These are phyloP conservation scores for Geoglossum cookeanum DNA, from an alignment of 2,329 filamentous ascomycete genomes.

Conservation along the genomic window DNA sequence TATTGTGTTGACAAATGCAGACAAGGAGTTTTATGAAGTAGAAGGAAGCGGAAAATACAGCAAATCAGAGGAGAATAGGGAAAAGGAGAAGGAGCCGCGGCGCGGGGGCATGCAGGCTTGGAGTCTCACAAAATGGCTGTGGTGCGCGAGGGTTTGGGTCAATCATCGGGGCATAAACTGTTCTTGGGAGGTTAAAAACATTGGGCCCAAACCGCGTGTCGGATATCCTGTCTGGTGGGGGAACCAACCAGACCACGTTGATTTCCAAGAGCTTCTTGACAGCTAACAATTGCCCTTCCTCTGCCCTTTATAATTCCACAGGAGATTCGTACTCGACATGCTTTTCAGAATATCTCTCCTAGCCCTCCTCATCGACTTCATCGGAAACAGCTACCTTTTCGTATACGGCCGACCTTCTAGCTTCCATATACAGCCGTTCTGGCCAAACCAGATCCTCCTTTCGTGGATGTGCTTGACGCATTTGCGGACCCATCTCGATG, in stretches of 20 bases:
- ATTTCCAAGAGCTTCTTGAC: background rate
- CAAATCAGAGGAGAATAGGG: background rate
- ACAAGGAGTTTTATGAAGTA: background rate
- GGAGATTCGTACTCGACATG: background rate
- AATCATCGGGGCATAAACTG: background rate
- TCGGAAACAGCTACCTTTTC: background rate
- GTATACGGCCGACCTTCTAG: background rate
- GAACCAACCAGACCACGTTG: background rate
- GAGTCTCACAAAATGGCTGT: background rate
- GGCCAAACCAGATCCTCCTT: background rate
- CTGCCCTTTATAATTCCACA: background rate
- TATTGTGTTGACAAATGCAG: background rate
- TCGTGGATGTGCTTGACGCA: background rate
- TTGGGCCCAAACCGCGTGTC: background rate
- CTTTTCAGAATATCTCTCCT: background rate
- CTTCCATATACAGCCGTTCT: background rate
- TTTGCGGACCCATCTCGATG: background rate
- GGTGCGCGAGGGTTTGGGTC: background rate
- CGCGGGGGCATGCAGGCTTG: background rate
- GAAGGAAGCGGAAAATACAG: background rate
- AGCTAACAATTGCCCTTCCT: background rate
- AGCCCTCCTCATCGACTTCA: background rate
- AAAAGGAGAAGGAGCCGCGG: background rate
- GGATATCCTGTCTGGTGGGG: background rate
- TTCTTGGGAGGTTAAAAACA: background rate